Evolutionary conservation across 106 monocot genomes (phyloP), one percentile per base, ranked within the genome.

Genomic region (Hemerocallis citrina): DNA sequence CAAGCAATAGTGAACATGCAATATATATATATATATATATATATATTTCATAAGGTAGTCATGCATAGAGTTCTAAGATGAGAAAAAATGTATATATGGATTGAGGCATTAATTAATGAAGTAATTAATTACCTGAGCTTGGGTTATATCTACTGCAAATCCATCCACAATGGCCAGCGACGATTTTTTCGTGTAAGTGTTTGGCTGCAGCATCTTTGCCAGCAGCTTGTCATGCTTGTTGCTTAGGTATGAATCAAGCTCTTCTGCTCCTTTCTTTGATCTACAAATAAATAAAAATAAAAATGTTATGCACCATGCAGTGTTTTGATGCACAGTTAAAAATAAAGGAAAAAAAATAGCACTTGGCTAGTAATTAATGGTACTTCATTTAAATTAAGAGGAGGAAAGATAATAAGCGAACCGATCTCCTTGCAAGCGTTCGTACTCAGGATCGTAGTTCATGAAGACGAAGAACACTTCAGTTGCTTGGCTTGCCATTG

Each of bases 151-250:
- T 0, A 88, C 93, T 21, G 93, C 71, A 29, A 93, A 93, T 9
- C 81, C 88, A 65, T 93, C 93, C 31, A 93, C 81, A 46, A 93
- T 88, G 32, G 81, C 84, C 43, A 93, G 15, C 15, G 93, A 93
- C 10, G 76, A 71, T 44, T 50, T 85, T 74, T 93, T 93, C 76
- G 42, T 73, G 72, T 93, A 93, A 60, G 78, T 67, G 40, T 82
- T 72, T 30, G 75, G 73, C 21, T 22, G 68, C 17, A 93, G 64
- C 21, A 81, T 29, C 64, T 67, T 78, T 9, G 67, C 73, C 4
- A 93, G 84, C 43, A 93, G n/a, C 68, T 59, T 64, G 48, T 79
- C 72, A 41, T 93, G 93, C 79, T 93, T 93, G 45, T 72, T 74
- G 72, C 69, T 85, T 38, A 93, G 74, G 55, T 85, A 93, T 3